phyloP scores from a whole-genome alignment of 352 stramenopile species.

The Pythium periplocum region DNA sequence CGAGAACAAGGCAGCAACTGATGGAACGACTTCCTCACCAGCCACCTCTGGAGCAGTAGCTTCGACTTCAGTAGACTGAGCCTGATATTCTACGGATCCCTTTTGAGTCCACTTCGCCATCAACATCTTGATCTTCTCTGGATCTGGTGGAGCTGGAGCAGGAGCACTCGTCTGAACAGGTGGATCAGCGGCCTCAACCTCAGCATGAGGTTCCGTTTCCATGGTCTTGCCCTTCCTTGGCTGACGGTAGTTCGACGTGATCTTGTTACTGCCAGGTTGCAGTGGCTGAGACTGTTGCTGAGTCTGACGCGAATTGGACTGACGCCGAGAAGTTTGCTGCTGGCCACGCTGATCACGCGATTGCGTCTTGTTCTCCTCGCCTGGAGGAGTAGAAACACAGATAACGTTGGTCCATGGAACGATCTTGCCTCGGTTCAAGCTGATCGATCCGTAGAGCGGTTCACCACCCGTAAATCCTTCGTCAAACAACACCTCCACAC shows the following conservation, averaged over 20 bases:
- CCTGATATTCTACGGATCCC: conserved; percentile 4
- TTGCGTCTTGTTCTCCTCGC: conserved; percentile 5
- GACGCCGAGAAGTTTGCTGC: neutral
- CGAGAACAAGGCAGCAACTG: conserved; percentile 45
- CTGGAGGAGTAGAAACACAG: conserved; percentile 54
- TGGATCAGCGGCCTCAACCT: conserved; percentile 4
- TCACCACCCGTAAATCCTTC: conserved; percentile 96
- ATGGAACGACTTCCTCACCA: conserved; percentile 18
- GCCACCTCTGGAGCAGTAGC: conserved; percentile 8
- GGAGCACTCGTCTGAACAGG: conserved; percentile 1
- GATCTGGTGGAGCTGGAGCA: conserved; percentile 31
- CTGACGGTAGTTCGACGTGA: conserved; percentile 14
- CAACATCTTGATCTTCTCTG: conserved; percentile 56
- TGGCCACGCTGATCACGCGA: neutral
- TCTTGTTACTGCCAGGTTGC: neutral
- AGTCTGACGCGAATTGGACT: neutral
- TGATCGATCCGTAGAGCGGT: conserved; percentile 92
- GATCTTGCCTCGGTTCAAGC: conserved; percentile 93
- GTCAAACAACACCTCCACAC: conserved; percentile 97
- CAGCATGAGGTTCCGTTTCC: neutral
- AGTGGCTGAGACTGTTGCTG: neutral
- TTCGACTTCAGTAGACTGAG: neutral
- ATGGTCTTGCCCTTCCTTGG: neutral
- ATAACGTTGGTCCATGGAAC: conserved; percentile 90
- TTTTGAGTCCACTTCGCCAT: conserved; percentile 58